These are phyloP conservation scores for Phytopythium oedochilum DNA, from an alignment of 352 stramenopile species.

Conservation along the genomic window DNA sequence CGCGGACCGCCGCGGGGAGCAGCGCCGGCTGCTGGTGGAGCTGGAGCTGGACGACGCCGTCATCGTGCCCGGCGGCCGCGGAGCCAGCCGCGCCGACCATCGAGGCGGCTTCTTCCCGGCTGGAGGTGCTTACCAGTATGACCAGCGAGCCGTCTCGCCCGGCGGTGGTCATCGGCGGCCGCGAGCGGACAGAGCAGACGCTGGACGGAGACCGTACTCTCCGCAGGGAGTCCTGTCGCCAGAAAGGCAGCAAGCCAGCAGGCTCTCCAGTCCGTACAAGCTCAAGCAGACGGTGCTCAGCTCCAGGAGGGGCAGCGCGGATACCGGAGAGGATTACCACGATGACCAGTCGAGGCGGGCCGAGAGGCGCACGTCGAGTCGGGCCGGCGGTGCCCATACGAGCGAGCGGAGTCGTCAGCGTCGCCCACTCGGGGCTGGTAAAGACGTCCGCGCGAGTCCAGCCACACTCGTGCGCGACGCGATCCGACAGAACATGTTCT, in stretches of 20 bases:
- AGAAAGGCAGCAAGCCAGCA: constrained; percentile 6
- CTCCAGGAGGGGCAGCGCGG: constrained; percentile 16
- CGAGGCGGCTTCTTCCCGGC: background rate
- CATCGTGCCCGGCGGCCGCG: background rate
- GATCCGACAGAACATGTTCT: constrained; percentile 39
- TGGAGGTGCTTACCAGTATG: background rate
- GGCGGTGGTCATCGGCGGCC: background rate
- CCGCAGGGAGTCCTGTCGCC: background rate
- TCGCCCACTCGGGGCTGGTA: background rate
- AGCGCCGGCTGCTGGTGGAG: constrained; percentile 56
- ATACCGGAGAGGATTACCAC: constrained; percentile 1
- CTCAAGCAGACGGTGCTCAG: constrained; percentile 58
- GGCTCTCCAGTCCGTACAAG: constrained; percentile 52
- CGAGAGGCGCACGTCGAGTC: background rate
- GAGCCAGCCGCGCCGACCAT: background rate
- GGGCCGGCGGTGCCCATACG: background rate
- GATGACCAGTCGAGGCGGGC: constrained; percentile 1
- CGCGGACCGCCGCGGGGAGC: constrained; percentile 27
- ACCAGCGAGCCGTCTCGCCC: background rate
- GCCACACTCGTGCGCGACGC: constrained; percentile 34
- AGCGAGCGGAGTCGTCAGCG: background rate
- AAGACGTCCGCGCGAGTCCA: background rate
- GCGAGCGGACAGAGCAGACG: background rate
- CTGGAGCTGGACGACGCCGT: constrained; percentile 57
- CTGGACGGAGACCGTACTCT: background rate